Conservation (phyloP, 1,284 basidiomycete species). For the Puccinia polysora region DNA sequence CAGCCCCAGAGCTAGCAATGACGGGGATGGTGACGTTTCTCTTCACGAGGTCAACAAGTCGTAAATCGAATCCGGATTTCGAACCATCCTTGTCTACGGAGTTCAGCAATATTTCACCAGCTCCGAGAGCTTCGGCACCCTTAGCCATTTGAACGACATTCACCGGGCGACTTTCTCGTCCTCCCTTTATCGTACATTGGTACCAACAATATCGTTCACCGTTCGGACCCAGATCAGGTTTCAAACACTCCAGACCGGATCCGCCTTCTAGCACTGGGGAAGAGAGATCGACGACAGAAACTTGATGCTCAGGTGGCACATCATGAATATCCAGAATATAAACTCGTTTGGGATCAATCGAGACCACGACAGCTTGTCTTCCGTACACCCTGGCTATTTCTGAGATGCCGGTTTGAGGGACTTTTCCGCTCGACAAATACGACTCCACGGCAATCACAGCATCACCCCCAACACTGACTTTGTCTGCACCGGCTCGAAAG, state of each 20-base stretch:
- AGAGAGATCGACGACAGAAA: conserved; percentile 66
- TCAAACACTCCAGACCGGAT: conserved; percentile 40
- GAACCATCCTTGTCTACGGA: conserved; percentile 95
- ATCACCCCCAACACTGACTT: conserved; percentile 65
- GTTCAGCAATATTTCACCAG: conserved; percentile 92
- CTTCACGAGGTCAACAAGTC: conserved; percentile 73
- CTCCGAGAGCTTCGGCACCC: conserved; percentile 82
- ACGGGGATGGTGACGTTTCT: conserved; percentile 78
- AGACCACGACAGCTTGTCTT: conserved; percentile 95
- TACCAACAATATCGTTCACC: conserved; percentile 91
- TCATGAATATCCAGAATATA: conserved; percentile 66
- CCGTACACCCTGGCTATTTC: conserved; percentile 87
- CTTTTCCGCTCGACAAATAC: conserved; percentile 35
- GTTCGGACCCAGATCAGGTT: conserved; percentile 58
- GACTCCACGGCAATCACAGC: conserved; percentile 51
- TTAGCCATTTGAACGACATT: conserved; percentile 86
- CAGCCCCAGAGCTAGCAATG: conserved; percentile 90
- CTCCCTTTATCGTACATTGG: conserved; percentile 92
- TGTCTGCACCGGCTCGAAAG: conserved; percentile 96
- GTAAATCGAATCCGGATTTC: conserved; percentile 84
- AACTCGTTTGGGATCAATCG: conserved; percentile 85
- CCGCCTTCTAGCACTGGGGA: conserved; percentile 48
- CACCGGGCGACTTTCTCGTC: conserved; percentile 78
- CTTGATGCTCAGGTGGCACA: conserved; percentile 61
- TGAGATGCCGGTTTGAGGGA: conserved; percentile 72